phyloP scores from a whole-genome alignment of 495 filamentous ascomycete species.

The Neurospora sp. region DNA sequence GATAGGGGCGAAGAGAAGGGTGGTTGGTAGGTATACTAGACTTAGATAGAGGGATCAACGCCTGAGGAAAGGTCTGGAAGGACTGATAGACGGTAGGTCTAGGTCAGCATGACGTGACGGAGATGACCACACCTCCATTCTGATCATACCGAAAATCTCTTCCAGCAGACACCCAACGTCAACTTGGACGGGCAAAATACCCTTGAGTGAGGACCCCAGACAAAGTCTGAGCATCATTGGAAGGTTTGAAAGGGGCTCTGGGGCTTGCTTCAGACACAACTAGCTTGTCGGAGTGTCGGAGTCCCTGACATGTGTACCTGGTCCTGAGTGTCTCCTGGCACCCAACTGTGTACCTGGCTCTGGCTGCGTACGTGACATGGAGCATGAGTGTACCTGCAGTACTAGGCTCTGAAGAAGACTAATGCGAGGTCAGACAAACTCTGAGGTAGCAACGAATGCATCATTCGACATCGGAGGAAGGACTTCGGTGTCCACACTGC shows the following conservation, averaged over 20 bases:
- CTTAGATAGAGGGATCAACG: no score
- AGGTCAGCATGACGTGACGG: neutral
- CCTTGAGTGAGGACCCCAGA: neutral
- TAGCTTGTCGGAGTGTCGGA: neutral
- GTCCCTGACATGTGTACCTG: neutral
- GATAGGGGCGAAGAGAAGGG: no score
- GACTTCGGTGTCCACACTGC: neutral
- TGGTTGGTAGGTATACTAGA: no score
- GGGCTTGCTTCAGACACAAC: neutral
- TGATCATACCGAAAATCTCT: neutral
- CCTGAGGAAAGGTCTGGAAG: no score
- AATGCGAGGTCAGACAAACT: neutral
- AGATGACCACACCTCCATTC: neutral
- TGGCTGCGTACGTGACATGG: no score
- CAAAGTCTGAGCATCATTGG: neutral
- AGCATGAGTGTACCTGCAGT: neutral
- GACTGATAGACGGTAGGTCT: no score
- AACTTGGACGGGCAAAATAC: neutral
- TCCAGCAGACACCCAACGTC: neutral
- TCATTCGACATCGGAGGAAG: neutral
- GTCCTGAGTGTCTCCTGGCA: neutral
- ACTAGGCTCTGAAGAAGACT: neutral
- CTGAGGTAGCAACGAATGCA: neutral
- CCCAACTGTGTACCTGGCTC: neutral
- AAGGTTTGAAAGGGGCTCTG: neutral